Evolutionary conservation across 1,284 basidiomycete genomes (phyloP).

Genomic region (Cryptococcus floricola): DNA sequence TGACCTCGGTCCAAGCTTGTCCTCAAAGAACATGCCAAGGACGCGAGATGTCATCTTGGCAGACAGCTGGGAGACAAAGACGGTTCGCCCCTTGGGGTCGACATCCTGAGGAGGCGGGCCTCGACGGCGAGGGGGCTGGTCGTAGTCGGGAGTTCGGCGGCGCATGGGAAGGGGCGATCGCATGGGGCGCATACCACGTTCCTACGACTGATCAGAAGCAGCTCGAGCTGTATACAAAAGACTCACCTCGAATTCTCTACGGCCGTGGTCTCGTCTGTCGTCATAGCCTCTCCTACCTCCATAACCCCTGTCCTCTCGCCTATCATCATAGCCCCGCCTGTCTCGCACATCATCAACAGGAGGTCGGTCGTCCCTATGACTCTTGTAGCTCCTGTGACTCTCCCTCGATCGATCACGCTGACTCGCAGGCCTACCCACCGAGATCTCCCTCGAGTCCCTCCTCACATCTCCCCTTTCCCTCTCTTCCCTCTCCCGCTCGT

Average conservation of each 20-base stretch:
- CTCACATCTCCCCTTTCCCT: constrained; percentile 12
- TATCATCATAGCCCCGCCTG: constrained; percentile 32
- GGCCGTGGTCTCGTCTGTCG: constrained; percentile 34
- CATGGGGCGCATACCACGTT: constrained; percentile 1
- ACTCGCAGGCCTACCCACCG: constrained; percentile 3
- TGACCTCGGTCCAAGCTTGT: constrained; percentile 83
- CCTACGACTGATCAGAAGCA: background rate
- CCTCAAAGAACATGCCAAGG: constrained; percentile 97
- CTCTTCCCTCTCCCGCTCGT: constrained; percentile 20
- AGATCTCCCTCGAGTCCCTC: constrained; percentile 16
- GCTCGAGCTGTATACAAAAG: background rate
- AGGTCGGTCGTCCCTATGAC: constrained; percentile 5
- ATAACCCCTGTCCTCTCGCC: constrained; percentile 43
- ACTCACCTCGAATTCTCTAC: constrained; percentile 18
- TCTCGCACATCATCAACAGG: constrained; percentile 27
- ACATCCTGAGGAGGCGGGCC: constrained; percentile 45
- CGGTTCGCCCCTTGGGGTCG: constrained; percentile 91
- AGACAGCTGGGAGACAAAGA: constrained; percentile 97
- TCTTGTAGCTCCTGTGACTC: constrained; percentile 23
- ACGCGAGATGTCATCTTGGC: constrained; percentile 91
- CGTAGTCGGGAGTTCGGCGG: constrained; percentile 68
- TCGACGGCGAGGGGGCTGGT: constrained; percentile 51
- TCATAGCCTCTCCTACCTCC: constrained; percentile 34
- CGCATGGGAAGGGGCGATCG: constrained; percentile 28
- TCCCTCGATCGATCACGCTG: constrained; percentile 32